Percentiles rank a stretch among this genome's conserved stretches.
phyloP scores from a whole-genome alignment of 345 rosid species.

The Hypericum androsaemum region DNA sequence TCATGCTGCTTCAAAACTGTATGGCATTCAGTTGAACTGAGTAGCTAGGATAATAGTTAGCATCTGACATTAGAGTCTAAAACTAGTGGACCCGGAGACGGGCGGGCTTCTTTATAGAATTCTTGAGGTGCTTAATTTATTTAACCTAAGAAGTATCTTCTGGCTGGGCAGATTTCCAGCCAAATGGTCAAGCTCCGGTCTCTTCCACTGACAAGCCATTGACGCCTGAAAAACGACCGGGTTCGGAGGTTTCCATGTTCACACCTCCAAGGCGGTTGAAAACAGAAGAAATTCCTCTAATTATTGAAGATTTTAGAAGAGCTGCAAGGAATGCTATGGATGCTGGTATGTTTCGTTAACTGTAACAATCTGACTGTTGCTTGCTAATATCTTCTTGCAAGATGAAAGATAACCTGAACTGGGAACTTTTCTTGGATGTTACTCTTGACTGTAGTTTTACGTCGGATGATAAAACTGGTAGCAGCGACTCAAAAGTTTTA shows the following conservation, averaged over 20 bases:
- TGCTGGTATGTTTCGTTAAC: conserved; percentile 37
- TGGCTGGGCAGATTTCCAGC: conserved; percentile 36
- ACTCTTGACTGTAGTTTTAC: neutral
- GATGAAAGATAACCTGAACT: no score
- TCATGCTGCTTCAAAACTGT: no score
- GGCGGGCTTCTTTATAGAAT: no score
- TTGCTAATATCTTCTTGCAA: neutral
- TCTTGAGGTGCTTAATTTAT: no score
- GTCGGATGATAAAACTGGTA: no score
- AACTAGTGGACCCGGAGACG: no score
- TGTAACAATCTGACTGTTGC: conserved; percentile 1
- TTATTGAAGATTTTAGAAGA: conserved; percentile 53
- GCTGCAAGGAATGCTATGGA: conserved; percentile 76
- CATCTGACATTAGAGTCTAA: no score
- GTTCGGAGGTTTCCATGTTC: conserved; percentile 31
- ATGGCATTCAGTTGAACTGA: no score
- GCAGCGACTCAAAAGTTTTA: no score
- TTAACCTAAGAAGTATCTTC: neutral
- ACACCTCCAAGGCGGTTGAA: conserved; percentile 47
- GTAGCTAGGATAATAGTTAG: no score
- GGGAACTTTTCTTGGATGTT: neutral
- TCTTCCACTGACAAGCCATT: conserved; percentile 48
- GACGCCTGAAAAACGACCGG: conserved; percentile 33
- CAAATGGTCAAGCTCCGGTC: conserved; percentile 58
- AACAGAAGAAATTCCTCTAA: conserved; percentile 57